Percentiles rank a stretch among this genome's conserved stretches.
These are phyloP conservation scores for Pontederia crassipes DNA, from an alignment of 176 grass and related monocot genomes.

Conservation along the genomic window DNA sequence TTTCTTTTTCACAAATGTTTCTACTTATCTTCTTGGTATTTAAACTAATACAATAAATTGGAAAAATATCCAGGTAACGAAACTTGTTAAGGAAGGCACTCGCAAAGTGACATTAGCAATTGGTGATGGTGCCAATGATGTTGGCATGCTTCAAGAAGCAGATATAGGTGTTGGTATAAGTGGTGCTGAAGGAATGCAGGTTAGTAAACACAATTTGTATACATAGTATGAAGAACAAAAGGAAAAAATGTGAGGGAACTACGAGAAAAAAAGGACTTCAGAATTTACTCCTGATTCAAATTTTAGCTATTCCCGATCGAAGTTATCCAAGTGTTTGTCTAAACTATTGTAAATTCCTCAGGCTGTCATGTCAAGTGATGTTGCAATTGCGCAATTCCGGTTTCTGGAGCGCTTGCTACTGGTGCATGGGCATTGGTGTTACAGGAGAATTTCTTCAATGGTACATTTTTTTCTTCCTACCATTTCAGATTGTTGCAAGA, in stretches of 20 bases:
- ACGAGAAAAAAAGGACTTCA: background rate
- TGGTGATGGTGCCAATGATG: conserved; percentile 97
- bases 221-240: background rate
- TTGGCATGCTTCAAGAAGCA: conserved; percentile 99
- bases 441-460: conserved; percentile 82
- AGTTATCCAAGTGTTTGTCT: too few species aligned
- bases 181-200: conserved; percentile 99
- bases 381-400: conserved; percentile 84
- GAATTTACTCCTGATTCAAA: background rate
- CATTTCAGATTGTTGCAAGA: background rate
- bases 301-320: too few species aligned
- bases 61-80: conserved; percentile 50
- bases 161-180: conserved; percentile 97
- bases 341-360: conserved; percentile 7
- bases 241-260: too few species aligned
- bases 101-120: conserved; percentile 85
- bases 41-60: background rate
- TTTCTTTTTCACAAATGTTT: background rate
- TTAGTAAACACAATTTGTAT: conserved; percentile 15
- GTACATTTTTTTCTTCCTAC: conserved; percentile 19
- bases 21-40: background rate
- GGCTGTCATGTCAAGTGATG: conserved; percentile 95
- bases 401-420: conserved; percentile 81
- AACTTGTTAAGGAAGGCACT: conserved; percentile 72
- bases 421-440: conserved; percentile 97